Conservation (phyloP, 2,329 filamentous ascomycete species). For the Trichoderma citrinoviride region DNA sequence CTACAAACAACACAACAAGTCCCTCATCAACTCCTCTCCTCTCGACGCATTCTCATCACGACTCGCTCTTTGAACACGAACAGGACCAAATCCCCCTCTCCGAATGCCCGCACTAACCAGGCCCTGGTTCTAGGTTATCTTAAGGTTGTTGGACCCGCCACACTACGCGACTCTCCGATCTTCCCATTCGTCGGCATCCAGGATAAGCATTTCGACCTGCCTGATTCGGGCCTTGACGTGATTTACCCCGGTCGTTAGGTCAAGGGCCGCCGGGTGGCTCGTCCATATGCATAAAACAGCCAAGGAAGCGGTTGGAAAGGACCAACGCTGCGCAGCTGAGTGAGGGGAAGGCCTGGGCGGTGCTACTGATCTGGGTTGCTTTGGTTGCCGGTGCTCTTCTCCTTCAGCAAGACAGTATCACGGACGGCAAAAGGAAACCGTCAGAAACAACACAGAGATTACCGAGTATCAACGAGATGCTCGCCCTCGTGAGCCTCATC, state of each 20-base stretch:
- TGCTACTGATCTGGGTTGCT: background rate
- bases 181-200: slow-evolving; percentile 5
- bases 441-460: background rate
- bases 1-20: no score
- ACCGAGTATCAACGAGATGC: no score
- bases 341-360: no score
- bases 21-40: no score
- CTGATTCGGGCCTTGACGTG: slow-evolving; percentile 12
- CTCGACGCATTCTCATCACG: no score
- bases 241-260: slow-evolving; percentile 16
- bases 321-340: background rate
- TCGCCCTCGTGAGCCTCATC: background rate
- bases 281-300: background rate
- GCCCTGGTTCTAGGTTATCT: slow-evolving; percentile 13
- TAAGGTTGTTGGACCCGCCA: slow-evolving; percentile 18
- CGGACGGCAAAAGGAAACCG: background rate
- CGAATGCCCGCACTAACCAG: slow-evolving; percentile 6
- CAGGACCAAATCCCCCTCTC: background rate
- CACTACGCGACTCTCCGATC: background rate
- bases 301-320: background rate
- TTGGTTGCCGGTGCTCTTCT: background rate
- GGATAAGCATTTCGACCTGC: slow-evolving; percentile 16
- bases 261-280: slow-evolving; percentile 4
- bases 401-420: background rate
- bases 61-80: no score